phyloP scores from a whole-genome alignment of 805 yeast species.

The Pichia membranifaciens region DNA sequence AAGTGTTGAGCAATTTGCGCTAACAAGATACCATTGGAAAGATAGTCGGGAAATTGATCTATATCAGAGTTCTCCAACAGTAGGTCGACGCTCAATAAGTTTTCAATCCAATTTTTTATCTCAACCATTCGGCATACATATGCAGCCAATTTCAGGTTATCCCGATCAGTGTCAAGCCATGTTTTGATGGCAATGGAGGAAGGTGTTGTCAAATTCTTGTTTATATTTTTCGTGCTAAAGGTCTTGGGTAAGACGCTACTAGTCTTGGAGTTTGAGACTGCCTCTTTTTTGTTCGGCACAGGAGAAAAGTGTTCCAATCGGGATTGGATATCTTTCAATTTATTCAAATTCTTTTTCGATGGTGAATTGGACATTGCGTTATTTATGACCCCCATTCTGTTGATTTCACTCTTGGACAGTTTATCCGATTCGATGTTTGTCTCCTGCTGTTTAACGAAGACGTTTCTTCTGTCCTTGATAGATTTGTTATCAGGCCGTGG shows the following conservation, averaged over 20 bases:
- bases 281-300: neutral
- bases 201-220: constrained; percentile 6
- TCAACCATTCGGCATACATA: constrained; percentile 50
- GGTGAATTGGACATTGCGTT: constrained; percentile 33
- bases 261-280: neutral
- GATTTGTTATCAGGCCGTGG: constrained; percentile 21
- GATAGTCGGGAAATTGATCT: constrained; percentile 49
- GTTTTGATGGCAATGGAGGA: constrained; percentile 11
- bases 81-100: constrained; percentile 22
- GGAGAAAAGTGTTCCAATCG: constrained; percentile 16
- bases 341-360: constrained; percentile 31
- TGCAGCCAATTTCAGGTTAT: constrained; percentile 33
- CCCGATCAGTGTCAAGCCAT: constrained; percentile 29
- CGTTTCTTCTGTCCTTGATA: constrained; percentile 2
- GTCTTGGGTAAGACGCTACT: neutral
- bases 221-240: constrained; percentile 9
- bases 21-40: constrained; percentile 79
- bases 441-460: constrained; percentile 11
- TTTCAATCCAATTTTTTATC: constrained; percentile 46
- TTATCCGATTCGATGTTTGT: constrained; percentile 11
- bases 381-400: constrained; percentile 29
- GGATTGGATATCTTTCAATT: constrained; percentile 27
- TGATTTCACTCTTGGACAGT: constrained; percentile 25
- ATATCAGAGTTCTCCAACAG: constrained; percentile 34
- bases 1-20: constrained; percentile 74